Conservation (phyloP, 1,284 basidiomycete species). For the Ceratobasidium papillatum region DNA sequence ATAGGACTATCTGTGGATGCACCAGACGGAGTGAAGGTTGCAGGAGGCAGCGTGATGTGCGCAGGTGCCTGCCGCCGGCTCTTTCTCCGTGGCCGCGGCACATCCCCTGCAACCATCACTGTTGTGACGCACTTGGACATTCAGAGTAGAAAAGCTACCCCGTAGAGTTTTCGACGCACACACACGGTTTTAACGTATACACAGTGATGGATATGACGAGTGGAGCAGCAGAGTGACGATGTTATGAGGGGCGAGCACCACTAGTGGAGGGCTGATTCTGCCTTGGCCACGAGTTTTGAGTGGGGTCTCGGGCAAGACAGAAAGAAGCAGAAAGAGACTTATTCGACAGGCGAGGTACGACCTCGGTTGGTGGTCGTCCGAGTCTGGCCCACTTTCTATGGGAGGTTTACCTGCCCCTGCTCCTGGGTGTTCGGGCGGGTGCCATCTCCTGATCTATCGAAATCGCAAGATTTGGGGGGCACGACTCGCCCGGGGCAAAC, state of each 20-base stretch:
- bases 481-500: neutral
- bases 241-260: neutral
- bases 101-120: conserved; percentile 10
- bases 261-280: neutral
- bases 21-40: neutral
- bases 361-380: neutral
- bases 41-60: conserved; percentile 20
- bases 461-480: conserved; percentile 17
- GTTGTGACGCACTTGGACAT: neutral
- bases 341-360: neutral
- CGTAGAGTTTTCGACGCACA: neutral
- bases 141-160: no score
- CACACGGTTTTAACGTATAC: neutral
- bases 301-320: neutral
- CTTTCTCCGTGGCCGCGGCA: neutral
- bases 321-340: no score
- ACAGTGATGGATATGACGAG: neutral
- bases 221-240: conserved; percentile 4
- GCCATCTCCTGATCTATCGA: neutral
- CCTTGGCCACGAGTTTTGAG: conserved; percentile 4
- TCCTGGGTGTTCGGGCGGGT: neutral
- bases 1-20: neutral
- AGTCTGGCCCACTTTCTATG: neutral
- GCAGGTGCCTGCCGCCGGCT: conserved; percentile 20
- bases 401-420: neutral